Conservation (phyloP, 2,329 filamentous ascomycete genomes). For the Celoporthe dispersa region DNA sequence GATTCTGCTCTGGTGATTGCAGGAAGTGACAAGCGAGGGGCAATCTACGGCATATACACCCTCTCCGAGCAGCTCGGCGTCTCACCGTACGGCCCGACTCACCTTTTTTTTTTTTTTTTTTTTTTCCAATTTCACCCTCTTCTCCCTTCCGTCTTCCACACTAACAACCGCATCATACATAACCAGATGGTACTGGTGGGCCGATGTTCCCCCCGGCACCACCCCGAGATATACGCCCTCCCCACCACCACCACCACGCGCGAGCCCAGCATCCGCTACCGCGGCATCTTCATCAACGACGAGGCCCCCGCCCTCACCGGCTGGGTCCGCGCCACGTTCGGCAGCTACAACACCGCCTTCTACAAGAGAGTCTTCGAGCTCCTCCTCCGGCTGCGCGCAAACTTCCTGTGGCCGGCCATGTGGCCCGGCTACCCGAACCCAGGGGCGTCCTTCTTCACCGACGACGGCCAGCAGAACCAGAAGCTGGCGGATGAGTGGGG, state of each 20-base stretch:
- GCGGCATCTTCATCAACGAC: constrained; percentile 67
- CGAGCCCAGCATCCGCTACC: constrained; percentile 61
- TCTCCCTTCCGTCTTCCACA: too few species aligned
- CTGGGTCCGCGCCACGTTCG: constrained; percentile 26
- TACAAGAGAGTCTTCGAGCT: constrained; percentile 68
- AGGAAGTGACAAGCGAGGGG: constrained; percentile 61
- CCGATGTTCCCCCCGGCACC: constrained; percentile 57
- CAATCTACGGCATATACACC: constrained; percentile 63
- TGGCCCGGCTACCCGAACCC: constrained; percentile 57
- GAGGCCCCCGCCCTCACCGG: constrained; percentile 58
- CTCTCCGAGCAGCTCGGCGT: constrained; percentile 66
- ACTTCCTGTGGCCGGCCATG: constrained; percentile 71
- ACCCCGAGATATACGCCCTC: constrained; percentile 54
- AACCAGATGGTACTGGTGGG: constrained; percentile 60
- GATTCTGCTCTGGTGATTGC: constrained; percentile 58
- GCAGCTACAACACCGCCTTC: constrained; percentile 52
- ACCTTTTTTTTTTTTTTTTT: constrained; percentile 28
- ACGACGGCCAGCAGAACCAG: constrained; percentile 59
- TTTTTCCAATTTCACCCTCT: background rate
- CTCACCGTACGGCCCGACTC: constrained; percentile 52
- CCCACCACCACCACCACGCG: constrained; percentile 51
- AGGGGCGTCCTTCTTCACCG: constrained; percentile 63
- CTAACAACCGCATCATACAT: background rate
- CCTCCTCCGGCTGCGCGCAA: constrained; percentile 62
- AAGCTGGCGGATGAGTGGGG: constrained; percentile 65